Conservation (phyloP, 2,329 filamentous ascomycete genomes). For the Neofusicoccum parvum region DNA sequence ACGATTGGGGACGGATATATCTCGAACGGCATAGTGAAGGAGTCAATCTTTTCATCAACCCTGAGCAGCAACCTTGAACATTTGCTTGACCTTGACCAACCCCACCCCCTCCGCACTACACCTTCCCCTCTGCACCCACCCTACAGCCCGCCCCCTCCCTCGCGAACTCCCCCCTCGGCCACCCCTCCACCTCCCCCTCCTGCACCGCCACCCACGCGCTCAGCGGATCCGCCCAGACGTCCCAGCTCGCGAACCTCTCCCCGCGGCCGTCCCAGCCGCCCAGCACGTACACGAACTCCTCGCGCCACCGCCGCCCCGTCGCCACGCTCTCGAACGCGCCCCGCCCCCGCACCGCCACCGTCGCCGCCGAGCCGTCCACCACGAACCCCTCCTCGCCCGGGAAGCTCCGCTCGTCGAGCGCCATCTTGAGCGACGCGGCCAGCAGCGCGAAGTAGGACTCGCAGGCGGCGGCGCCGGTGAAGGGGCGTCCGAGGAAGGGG, state of each 20-base stretch:
- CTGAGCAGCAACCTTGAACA: too few relatives aligned
- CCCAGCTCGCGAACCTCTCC: slow-evolving; percentile 3
- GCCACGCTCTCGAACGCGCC: not conserved
- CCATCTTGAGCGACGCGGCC: not conserved
- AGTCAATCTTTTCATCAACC: too few relatives aligned
- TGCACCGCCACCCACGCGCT: slow-evolving; percentile 16
- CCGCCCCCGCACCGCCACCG: slow-evolving; percentile 4
- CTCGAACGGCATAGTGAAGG: too few relatives aligned
- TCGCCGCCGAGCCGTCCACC: not conserved
- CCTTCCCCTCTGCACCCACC: not conserved
- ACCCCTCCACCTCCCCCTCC: slow-evolving; percentile 11
- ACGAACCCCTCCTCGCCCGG: not conserved
- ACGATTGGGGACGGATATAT: too few relatives aligned
- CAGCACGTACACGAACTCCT: slow-evolving; percentile 17
- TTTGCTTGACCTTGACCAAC: too few relatives aligned
- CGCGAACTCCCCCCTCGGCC: slow-evolving; percentile 5
- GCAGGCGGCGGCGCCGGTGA: not conserved
- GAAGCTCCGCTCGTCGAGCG: not conserved
- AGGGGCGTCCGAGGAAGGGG: slow-evolving; percentile 3
- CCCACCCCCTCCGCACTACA: too few relatives aligned
- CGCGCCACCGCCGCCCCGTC: slow-evolving; percentile 14
- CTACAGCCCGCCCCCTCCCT: not conserved
- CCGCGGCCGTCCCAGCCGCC: slow-evolving; percentile 7
- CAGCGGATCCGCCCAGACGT: slow-evolving; percentile 20
- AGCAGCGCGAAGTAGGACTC: not conserved